Base-by-base conservation (phyloP, 2,329 filamentous ascomycete species). In the Thielaviopsis cerberus region DNA sequence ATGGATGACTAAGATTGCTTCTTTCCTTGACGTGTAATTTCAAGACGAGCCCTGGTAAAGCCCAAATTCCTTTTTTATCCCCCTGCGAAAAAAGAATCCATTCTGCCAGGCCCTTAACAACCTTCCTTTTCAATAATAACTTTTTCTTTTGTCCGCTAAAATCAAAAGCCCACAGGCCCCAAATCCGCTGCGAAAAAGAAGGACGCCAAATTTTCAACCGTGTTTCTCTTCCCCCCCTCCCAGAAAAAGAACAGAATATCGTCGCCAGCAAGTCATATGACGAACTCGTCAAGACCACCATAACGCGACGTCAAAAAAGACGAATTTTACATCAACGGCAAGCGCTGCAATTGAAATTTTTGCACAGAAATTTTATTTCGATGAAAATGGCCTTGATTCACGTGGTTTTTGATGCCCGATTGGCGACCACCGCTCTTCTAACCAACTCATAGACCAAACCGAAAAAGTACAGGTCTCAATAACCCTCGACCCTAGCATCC, bases 401-500 rank as follows among this genome's bases (percentile, higher is more conserved):
- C n/a, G 34, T 17, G 34, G 34, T 17, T 41, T 41, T 41, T 41
- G 34, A 41, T 41, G 34, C 1, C 34, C 15, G 34, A 41, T 41
- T 41, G 34, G 34, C 34, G 34, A 1, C 34, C 7, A 3, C 7
- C 34, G 7, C 34, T 17, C 15, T 17, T 4, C n/a, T 41, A 8
- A 13, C 30, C 17, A 13, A 13, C 34, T 41, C 15, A 13, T 41
- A 41, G 15, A 17, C 34, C 7, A 13, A 41, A 41, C 15, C 34
- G 15, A 17, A 57, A 48, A n/a, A 41, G 11, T n/a, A 41, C 24
- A 55, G 20, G 25, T 20, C 17, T 59, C 57, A 20, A 52, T 48
- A 50, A 60, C 52, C 59, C 55, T 58, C 48, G 24, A 60, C 59
- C 59, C 59, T 60, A 60, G 53, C 17, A n/a, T 26, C n/a, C 17